Percentiles rank a stretch among this genome's conserved stretches.
Conservation (phyloP, 129 eudicot genomes). For the Silybum marianum region DNA sequence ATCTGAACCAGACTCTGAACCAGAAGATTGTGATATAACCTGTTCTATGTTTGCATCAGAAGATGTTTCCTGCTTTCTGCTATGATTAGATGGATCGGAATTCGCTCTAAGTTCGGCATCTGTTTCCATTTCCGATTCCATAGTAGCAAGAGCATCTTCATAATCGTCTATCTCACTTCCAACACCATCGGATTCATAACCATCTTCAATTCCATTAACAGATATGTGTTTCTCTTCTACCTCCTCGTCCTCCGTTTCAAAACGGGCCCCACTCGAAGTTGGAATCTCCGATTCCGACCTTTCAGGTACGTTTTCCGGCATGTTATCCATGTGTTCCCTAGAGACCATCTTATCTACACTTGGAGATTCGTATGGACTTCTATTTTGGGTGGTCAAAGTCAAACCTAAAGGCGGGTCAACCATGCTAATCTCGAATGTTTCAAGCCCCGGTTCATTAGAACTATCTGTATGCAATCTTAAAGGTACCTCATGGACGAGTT, state of each 20-base stretch:
- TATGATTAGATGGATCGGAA: conserved; percentile 36
- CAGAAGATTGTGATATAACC: conserved; percentile 46
- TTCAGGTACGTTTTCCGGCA: conserved; percentile 8
- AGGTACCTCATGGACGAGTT: conserved; percentile 58
- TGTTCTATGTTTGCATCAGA: conserved; percentile 43
- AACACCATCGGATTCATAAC: conserved; percentile 59
- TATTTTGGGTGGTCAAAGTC: conserved; percentile 15
- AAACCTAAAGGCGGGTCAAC: conserved; percentile 43
- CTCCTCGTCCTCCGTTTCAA: conserved; percentile 24
- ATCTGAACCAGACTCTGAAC: conserved; percentile 67
- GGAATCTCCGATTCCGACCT: conserved; percentile 4
- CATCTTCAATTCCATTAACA: conserved; percentile 36
- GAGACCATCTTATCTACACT: conserved; percentile 34
- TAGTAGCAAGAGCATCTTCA: conserved; percentile 82
- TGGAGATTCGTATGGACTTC: conserved; percentile 47
- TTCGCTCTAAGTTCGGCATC: conserved; percentile 54
- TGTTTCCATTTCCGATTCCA: conserved; percentile 74
- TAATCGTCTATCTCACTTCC: conserved; percentile 79
- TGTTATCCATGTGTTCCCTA: conserved; percentile 33
- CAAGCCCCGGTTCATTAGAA: conserved; percentile 37
- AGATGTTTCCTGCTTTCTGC: conserved; percentile 27
- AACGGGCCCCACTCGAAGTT: conserved; percentile 22
- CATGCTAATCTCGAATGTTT: conserved; percentile 37
- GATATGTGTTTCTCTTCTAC: conserved; percentile 55
- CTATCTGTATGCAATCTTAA: conserved; percentile 39